These are phyloP conservation scores for Acer yangbiense DNA, from an alignment of 345 rosid species.

Conservation along the genomic window DNA sequence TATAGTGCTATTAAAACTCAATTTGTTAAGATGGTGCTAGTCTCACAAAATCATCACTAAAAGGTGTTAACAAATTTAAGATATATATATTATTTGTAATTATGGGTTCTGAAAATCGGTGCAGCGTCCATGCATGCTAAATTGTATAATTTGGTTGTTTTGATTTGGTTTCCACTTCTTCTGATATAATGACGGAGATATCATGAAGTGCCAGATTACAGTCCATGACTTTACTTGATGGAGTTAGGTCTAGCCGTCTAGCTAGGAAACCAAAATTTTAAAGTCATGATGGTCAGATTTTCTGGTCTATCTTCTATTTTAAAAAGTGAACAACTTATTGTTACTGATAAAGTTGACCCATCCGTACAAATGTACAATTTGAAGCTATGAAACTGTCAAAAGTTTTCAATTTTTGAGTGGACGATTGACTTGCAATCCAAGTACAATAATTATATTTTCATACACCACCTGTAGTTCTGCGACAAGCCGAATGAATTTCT, in stretches of 20 bases:
- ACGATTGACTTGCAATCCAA: too few relatives aligned
- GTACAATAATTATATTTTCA: too few relatives aligned
- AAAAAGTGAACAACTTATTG: background rate
- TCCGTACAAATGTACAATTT: background rate
- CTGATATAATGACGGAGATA: background rate
- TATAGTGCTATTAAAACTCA: too few relatives aligned
- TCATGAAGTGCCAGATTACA: background rate
- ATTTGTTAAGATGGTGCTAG: too few relatives aligned
- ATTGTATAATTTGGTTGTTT: background rate
- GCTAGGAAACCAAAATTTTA: background rate
- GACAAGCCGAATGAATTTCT: too few relatives aligned
- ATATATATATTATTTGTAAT: background rate
- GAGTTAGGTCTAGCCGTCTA: too few relatives aligned
- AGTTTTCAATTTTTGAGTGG: too few relatives aligned
- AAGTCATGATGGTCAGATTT: too few relatives aligned
- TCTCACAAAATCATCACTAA: too few relatives aligned
- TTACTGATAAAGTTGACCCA: background rate
- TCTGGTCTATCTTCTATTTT: background rate
- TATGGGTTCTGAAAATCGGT: background rate
- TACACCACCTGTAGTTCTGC: too few relatives aligned
- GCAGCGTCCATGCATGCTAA: background rate
- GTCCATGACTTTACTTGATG: background rate
- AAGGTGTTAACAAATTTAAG: too few relatives aligned
- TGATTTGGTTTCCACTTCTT: conserved; percentile 4
- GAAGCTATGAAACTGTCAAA: too few relatives aligned